These are phyloP conservation scores for Byssochlamys sp. DNA, from an alignment of 2,329 filamentous ascomycete species.

Conservation along the genomic window DNA sequence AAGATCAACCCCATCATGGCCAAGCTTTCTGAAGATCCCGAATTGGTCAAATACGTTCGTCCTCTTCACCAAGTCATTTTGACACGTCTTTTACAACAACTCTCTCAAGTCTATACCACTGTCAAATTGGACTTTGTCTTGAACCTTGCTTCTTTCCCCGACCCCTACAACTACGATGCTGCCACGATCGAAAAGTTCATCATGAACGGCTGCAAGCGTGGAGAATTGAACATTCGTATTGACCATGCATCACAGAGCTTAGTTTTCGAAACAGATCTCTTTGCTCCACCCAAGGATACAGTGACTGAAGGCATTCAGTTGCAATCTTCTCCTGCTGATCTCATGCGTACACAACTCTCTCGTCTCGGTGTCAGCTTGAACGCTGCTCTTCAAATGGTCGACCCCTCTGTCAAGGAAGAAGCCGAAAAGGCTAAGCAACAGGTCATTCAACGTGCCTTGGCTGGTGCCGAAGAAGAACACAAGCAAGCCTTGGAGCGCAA, in stretches of 20 bases:
- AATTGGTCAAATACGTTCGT: constrained; percentile 94
- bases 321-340: constrained; percentile 95
- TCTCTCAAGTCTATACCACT: constrained; percentile 97
- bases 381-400: constrained; percentile 90
- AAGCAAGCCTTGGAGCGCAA: constrained; percentile 74
- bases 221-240: constrained; percentile 88
- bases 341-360: constrained; percentile 87
- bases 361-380: constrained; percentile 84
- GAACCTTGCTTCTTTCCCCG: constrained; percentile 86
- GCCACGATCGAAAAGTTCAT: constrained; percentile 98
- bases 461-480: constrained; percentile 86
- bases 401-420: constrained; percentile 75
- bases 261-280: constrained; percentile 95
- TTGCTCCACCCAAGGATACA: constrained; percentile 88
- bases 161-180: constrained; percentile 83
- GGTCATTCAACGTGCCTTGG: constrained; percentile 70
- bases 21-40: constrained; percentile 83
- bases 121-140: constrained; percentile 90
- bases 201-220: constrained; percentile 99
- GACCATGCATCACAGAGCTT: constrained; percentile 90
- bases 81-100: constrained; percentile 94
- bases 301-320: constrained; percentile 77
- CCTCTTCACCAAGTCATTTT: constrained; percentile 97
- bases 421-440: constrained; percentile 69
- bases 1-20: constrained; percentile 94